Percentiles rank a stretch among this genome's conserved stretches.
Evolutionary conservation across 176 grass and related monocot species (phyloP).

Genomic region (Paspalum notatum): DNA sequence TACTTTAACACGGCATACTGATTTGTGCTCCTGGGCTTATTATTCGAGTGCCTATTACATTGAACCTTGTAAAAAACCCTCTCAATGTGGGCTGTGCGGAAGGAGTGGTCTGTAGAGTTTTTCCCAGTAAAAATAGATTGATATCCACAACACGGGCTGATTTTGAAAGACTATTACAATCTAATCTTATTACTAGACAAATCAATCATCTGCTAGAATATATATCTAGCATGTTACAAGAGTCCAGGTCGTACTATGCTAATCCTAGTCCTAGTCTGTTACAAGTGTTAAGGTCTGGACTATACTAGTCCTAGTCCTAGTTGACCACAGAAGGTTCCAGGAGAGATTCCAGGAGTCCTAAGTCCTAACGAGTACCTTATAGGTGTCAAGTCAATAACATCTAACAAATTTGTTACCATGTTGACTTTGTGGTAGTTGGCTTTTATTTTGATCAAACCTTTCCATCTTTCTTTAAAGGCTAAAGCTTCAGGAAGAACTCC

Average conservation of each 20-base stretch:
- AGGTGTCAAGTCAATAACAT: too few relatives aligned
- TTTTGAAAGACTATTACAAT: not conserved
- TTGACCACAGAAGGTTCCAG: too few relatives aligned
- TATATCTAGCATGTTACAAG: too few relatives aligned
- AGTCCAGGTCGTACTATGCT: too few relatives aligned
- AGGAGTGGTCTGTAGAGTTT: slow-evolving; percentile 25
- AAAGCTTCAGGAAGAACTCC: slow-evolving; percentile 86
- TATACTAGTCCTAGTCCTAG: too few relatives aligned
- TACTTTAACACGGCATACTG: not conserved
- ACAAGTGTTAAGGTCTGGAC: too few relatives aligned
- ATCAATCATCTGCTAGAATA: too few relatives aligned
- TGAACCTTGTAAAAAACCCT: slow-evolving; percentile 11
- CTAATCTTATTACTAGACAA: too few relatives aligned
- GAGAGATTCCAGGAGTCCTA: too few relatives aligned
- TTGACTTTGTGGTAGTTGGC: not conserved
- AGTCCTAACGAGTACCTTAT: too few relatives aligned
- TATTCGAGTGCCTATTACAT: slow-evolving; percentile 5
- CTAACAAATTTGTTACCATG: not conserved
- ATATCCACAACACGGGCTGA: not conserved
- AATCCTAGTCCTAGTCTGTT: too few relatives aligned
- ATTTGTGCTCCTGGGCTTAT: slow-evolving; percentile 24
- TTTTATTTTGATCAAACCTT: slow-evolving; percentile 18
- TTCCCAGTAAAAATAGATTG: slow-evolving; percentile 1
- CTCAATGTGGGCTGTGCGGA: not conserved
- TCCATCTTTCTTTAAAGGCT: slow-evolving; percentile 60